Evolutionary conservation across 2,329 filamentous ascomycete genomes (phyloP), one percentile per base, ranked within the genome.

Genomic region (Fusarium phyllophilum): DNA sequence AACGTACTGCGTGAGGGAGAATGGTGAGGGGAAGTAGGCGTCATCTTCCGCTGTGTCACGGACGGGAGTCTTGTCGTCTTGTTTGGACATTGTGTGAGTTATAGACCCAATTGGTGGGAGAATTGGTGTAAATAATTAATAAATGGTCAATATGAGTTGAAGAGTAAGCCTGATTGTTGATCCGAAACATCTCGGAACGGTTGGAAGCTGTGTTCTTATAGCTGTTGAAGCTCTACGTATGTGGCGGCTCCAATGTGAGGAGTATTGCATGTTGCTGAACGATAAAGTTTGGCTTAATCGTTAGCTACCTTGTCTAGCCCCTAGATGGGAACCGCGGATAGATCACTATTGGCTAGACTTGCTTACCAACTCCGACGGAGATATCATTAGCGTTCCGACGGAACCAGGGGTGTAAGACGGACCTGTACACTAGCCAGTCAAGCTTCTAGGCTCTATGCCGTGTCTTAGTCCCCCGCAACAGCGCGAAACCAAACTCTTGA

Each of bases 11-110:
- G 42, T 64, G 20, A 64, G 61, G 13, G 61, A 64, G 22, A 42
- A 64, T 1, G 61, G 61, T 1, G 61, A 64, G 33, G 61, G 61
- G 41, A 64, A 64, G 10, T 64, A 64, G 13, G 61, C 61, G 14
- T 64, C 61, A n/a, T 62, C 61, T 22, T 64, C 61, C 24, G 61
- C 56, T 4, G 26, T 36, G 17, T 64, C 61, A 14, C 42, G 44
- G 24, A 64, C 56, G 3, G 61, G 61, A 31, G 42, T 24, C 8
- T 36, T 64, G 11, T 62, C 56, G 11, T 62, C 46, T 34, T 64
- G 44, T 4, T 62, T 38, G 12, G 56, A 34, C 61, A 64, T 64
- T 22, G 15, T 24, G 29, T 18, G 20, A 54, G 34, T 2, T 29
- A 8, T 14, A 10, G 2, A 29, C n/a, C 3, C 1, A 10, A 0